These are phyloP conservation scores for Phaeosphaeriaceae sp. DNA, from an alignment of 2,329 filamentous ascomycete genomes.

Conservation along the genomic window DNA sequence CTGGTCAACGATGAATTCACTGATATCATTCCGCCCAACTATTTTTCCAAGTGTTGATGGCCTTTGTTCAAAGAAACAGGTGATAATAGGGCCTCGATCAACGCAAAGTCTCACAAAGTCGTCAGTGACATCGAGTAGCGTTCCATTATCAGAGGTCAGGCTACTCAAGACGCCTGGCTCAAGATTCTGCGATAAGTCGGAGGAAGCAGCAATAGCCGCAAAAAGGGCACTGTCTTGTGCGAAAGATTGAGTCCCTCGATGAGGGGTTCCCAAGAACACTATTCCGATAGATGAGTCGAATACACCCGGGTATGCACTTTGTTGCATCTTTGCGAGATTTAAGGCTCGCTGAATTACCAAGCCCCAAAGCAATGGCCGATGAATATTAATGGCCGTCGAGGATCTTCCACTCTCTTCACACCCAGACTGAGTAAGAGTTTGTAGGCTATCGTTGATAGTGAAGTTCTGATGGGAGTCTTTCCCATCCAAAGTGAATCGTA, in stretches of 20 bases:
- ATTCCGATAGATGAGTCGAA: background rate
- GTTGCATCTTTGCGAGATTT: constrained; percentile 3
- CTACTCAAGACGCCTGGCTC: background rate
- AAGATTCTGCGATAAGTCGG: background rate
- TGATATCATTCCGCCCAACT: background rate
- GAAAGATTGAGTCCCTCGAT: constrained; percentile 1
- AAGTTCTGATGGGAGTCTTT: constrained; percentile 3
- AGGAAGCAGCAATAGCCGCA: constrained; percentile 3
- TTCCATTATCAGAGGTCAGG: background rate
- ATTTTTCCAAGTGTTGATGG: background rate
- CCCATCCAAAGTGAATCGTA: constrained; percentile 5
- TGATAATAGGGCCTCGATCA: background rate
- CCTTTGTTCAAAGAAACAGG: constrained; percentile 1
- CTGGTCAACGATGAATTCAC: constrained; percentile 1
- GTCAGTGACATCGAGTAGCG: background rate
- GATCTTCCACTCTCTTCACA: background rate
- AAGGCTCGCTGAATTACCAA: constrained; percentile 1
- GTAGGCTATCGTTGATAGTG: constrained; percentile 1
- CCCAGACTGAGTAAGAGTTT: constrained; percentile 1
- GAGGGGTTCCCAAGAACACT: constrained; percentile 1
- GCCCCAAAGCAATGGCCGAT: constrained; percentile 3
- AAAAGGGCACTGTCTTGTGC: background rate
- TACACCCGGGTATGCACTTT: background rate
- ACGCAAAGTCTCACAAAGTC: constrained; percentile 1
- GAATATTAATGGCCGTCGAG: background rate